A percentile compares a stretch with the other conserved stretches of the same genome.
Evolutionary conservation across 345 rosid species (phyloP).

Genomic region (Rhodamnia argentea): DNA sequence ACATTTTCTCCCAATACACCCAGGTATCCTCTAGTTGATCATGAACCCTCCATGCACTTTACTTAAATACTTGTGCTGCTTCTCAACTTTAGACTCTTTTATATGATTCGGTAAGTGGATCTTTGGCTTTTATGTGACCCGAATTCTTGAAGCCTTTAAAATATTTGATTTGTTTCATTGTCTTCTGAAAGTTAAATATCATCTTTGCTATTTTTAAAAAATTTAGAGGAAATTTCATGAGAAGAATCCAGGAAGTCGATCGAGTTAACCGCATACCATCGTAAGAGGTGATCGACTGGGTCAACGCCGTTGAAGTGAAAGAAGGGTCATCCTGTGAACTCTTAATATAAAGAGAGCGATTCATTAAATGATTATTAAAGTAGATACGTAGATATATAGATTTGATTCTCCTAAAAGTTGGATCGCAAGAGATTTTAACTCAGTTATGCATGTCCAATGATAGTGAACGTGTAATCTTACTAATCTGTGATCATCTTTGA

Average conservation of each 20-base stretch:
- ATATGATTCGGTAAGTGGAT: not conserved
- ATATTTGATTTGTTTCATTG: not conserved
- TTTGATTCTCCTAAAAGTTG: not conserved
- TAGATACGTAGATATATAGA: not conserved
- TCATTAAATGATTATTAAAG: not conserved
- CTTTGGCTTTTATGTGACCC: not conserved
- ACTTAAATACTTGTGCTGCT: not conserved
- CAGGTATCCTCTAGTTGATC: slow-evolving; percentile 18
- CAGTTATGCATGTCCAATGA: not conserved
- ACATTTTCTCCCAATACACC: slow-evolving; percentile 31
- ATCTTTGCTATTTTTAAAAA: not conserved
- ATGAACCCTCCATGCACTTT: not conserved
- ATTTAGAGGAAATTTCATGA: not conserved
- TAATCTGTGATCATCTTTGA: not conserved
- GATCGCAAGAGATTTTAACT: not conserved
- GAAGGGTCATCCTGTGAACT: not conserved
- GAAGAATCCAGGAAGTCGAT: no score
- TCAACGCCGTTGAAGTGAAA: not conserved
- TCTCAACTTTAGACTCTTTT: not conserved
- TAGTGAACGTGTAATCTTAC: not conserved
- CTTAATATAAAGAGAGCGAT: not conserved
- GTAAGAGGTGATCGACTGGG: not conserved
- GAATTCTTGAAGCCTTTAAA: not conserved
- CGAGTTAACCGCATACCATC: not conserved
- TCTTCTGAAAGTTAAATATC: not conserved